phyloP scores from a whole-genome alignment of 2,329 filamentous ascomycete species.

The Aspergillus sclerotialis region DNA sequence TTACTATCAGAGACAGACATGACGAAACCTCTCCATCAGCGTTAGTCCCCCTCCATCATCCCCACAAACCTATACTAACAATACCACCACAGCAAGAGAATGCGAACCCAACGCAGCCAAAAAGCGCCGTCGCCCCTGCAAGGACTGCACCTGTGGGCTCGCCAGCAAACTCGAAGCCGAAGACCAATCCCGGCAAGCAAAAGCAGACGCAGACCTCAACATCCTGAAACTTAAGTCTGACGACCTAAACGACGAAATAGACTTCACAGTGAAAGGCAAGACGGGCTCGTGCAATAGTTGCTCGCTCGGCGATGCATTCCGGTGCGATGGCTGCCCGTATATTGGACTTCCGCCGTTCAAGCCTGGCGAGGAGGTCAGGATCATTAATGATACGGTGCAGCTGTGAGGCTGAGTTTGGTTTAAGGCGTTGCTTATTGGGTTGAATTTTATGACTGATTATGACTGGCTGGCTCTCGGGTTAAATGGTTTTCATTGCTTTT shows the following conservation, averaged over 20 bases:
- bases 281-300: constrained; percentile 93
- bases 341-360: constrained; percentile 94
- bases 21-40: constrained; percentile 67
- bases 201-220: constrained; percentile 53
- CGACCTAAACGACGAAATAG: constrained; percentile 71
- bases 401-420: too few species aligned
- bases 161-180: constrained; percentile 80
- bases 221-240: constrained; percentile 61
- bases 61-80: constrained; percentile 7
- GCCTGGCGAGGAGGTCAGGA: constrained; percentile 84
- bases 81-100: constrained; percentile 57
- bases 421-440: background rate
- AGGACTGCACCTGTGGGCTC: constrained; percentile 94
- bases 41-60: constrained; percentile 48
- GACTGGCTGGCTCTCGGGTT: background rate
- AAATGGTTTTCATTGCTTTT: background rate
- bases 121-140: constrained; percentile 88
- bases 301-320: constrained; percentile 82
- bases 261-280: constrained; percentile 97
- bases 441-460: background rate
- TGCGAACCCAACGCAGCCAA: constrained; percentile 74
- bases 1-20: constrained; percentile 81
- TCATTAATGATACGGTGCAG: constrained; percentile 81
- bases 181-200: constrained; percentile 60
- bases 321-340: constrained; percentile 70